phyloP scores from a whole-genome alignment of 2,329 filamentous ascomycete species.

The Colletotrichum sp. region DNA sequence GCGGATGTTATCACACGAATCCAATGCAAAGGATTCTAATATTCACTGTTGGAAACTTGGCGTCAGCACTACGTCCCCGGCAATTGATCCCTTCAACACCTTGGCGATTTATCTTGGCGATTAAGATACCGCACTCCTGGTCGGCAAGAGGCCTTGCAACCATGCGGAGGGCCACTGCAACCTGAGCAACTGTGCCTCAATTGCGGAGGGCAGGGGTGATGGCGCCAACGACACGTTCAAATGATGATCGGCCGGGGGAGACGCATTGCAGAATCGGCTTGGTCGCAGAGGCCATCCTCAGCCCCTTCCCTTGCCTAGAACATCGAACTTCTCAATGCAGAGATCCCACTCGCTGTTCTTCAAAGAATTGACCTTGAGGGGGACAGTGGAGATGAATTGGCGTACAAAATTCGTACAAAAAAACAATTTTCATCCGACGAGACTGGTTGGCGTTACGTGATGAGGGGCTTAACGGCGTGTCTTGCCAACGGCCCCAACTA shows the following conservation, averaged over 20 bases:
- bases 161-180: background rate
- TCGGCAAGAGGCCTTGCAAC: background rate
- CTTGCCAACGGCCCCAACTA: background rate
- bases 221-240: background rate
- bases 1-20: background rate
- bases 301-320: background rate
- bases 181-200: background rate
- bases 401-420: background rate
- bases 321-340: background rate
- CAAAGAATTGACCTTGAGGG: background rate
- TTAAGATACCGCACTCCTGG: background rate
- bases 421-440: background rate
- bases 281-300: background rate
- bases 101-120: background rate
- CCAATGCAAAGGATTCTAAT: background rate
- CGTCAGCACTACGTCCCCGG: background rate
- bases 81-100: background rate
- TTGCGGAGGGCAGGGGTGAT: background rate
- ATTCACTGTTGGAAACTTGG: background rate
- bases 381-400: background rate
- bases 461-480: background rate
- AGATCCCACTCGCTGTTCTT: background rate
- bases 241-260: background rate
- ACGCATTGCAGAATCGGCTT: background rate
- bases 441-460: background rate